Evolutionary conservation across 1,284 basidiomycete genomes (phyloP).

Genomic region (Boletus sp.): DNA sequence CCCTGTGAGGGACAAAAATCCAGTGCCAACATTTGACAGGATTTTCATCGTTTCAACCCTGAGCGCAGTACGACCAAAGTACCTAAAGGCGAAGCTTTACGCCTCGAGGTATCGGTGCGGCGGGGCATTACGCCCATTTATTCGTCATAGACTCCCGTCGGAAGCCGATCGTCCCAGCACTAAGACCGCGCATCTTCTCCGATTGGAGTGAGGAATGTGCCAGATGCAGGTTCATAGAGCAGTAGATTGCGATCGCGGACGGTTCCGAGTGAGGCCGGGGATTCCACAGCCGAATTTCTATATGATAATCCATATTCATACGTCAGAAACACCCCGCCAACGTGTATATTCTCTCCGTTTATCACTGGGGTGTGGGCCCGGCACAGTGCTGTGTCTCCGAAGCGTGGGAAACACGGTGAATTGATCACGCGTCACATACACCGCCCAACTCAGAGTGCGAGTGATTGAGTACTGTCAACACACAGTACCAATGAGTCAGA

Average conservation of each 20-base stretch:
- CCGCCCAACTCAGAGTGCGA: conserved; percentile 46
- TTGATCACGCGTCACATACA: conserved; percentile 33
- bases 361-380: conserved; percentile 19
- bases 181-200: conserved; percentile 25
- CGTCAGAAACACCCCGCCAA: conserved; percentile 26
- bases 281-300: conserved; percentile 28
- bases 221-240: conserved; percentile 11
- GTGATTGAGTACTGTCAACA: conserved; percentile 56
- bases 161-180: conserved; percentile 28
- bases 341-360: conserved; percentile 34
- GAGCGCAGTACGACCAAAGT: conserved; percentile 30
- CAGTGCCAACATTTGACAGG: conserved; percentile 16
- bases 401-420: conserved; percentile 26
- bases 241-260: conserved; percentile 16
- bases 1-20: conserved; percentile 11
- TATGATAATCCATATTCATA: conserved; percentile 33
- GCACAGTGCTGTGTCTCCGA: conserved; percentile 16
- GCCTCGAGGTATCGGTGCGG: conserved; percentile 39
- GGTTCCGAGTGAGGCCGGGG: conserved; percentile 25
- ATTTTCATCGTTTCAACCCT: conserved; percentile 35
- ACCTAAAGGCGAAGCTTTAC: conserved; percentile 33
- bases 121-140: conserved; percentile 31
- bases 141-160: conserved; percentile 33
- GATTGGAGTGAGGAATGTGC: conserved; percentile 8
- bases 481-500: conserved; percentile 67